These are phyloP conservation scores for Gelatoporia subvermispora DNA, from an alignment of 768 basidiomycete genomes.

Conservation along the genomic window DNA sequence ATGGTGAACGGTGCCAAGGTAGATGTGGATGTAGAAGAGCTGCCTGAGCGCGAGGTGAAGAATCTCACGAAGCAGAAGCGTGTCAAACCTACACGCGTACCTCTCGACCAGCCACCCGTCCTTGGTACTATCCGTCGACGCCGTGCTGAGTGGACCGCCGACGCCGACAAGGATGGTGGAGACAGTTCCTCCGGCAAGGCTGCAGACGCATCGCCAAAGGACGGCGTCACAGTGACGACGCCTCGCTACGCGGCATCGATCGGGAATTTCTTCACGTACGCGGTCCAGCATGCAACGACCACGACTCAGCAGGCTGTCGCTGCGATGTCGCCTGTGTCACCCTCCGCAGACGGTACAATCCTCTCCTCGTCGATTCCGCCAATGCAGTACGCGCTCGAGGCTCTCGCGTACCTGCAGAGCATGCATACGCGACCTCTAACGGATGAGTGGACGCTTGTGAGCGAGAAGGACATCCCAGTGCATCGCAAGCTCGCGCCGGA, in stretches of 20 bases:
- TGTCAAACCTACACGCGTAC: constrained; percentile 78
- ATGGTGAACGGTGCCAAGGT: constrained; percentile 88
- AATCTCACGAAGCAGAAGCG: constrained; percentile 78
- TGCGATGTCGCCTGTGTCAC: constrained; percentile 58
- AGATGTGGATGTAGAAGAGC: constrained; percentile 82
- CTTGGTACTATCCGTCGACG: constrained; percentile 64
- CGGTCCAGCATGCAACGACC: constrained; percentile 66
- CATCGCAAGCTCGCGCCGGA: constrained; percentile 72
- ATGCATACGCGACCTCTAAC: constrained; percentile 52
- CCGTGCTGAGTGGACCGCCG: constrained; percentile 68
- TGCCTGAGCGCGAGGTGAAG: constrained; percentile 85
- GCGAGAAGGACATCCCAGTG: constrained; percentile 71
- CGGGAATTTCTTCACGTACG: constrained; percentile 65
- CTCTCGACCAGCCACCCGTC: constrained; percentile 90
- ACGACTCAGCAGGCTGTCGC: constrained; percentile 78
- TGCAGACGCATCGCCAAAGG: not conserved
- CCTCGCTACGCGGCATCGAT: constrained; percentile 70
- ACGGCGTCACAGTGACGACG: constrained; percentile 35
- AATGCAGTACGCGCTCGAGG: constrained; percentile 79
- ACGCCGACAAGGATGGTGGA: constrained; percentile 28
- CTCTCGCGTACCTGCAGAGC: constrained; percentile 73
- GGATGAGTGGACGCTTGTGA: constrained; percentile 72
- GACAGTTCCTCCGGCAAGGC: constrained; percentile 6
- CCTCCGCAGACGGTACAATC: constrained; percentile 33
- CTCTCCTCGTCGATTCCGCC: constrained; percentile 60